Conservation (phyloP, 108 stramenopile species). For the Nannochloropsis salina region DNA sequence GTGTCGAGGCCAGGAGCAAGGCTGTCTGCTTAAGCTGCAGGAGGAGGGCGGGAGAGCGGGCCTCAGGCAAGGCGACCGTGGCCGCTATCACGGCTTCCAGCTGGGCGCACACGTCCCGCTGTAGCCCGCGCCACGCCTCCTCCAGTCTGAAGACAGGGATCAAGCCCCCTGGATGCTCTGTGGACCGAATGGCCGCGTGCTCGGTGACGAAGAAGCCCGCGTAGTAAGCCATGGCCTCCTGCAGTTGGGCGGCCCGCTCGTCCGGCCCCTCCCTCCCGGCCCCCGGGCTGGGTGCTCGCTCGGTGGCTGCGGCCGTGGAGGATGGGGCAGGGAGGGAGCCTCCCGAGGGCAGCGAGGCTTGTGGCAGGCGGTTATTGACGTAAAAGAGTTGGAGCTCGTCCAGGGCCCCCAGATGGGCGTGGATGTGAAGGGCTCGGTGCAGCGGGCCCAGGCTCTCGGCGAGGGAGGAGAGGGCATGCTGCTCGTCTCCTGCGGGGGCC, state of each 20-base stretch:
- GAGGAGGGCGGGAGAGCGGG: not conserved
- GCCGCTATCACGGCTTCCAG: not conserved
- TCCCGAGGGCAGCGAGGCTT: not conserved
- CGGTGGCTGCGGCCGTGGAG: not conserved
- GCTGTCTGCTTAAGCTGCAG: slow-evolving; percentile 7
- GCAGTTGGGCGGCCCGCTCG: not conserved
- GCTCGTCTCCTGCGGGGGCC: not conserved
- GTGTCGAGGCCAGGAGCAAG: not conserved
- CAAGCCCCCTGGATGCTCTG: not conserved
- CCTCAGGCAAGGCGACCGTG: not conserved
- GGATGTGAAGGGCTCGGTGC: not conserved
- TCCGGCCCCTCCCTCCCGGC: not conserved
- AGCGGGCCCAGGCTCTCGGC: not conserved
- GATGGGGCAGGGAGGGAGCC: not conserved
- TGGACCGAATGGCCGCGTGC: not conserved
- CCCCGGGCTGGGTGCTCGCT: not conserved
- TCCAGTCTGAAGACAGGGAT: slow-evolving; percentile 9
- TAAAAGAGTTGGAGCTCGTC: not conserved
- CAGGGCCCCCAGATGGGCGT: not conserved
- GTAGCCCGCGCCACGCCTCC: not conserved
- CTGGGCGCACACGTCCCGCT: not conserved
- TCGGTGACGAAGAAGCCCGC: not conserved
- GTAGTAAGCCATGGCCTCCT: not conserved
- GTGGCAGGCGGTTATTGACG: not conserved
- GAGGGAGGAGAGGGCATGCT: not conserved